These are phyloP conservation scores for Calonectria pteridis DNA, from an alignment of 2,329 filamentous ascomycete genomes.

Conservation along the genomic window DNA sequence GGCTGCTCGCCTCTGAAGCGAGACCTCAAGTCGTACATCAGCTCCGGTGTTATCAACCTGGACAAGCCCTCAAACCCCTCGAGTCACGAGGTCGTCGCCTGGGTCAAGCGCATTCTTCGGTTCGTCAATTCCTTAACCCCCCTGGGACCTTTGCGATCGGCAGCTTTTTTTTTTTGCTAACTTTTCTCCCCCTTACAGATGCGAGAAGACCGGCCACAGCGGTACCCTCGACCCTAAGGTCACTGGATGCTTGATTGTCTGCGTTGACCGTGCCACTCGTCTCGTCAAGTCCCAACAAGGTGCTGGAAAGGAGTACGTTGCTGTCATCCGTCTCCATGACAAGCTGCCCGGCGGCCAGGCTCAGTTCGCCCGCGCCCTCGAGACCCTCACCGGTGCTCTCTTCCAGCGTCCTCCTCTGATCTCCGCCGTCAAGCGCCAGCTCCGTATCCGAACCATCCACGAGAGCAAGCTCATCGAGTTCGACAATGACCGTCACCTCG, in stretches of 20 bases:
- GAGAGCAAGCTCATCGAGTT: constrained; percentile 98
- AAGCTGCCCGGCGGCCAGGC: constrained; percentile 93
- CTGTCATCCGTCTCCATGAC: constrained; percentile 94
- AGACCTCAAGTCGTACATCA: constrained; percentile 97
- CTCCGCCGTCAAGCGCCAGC: constrained; percentile 97
- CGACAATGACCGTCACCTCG: constrained; percentile 96
- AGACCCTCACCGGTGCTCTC: constrained; percentile 95
- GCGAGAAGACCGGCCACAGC: constrained; percentile 96
- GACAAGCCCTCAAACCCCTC: constrained; percentile 90
- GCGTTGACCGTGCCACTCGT: constrained; percentile 95
- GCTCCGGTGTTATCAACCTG: constrained; percentile 97
- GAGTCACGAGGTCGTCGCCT: constrained; percentile 98
- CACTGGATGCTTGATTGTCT: constrained; percentile 94
- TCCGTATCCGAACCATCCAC: constrained; percentile 97
- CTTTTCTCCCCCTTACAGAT: constrained; percentile 42
- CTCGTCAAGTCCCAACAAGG: constrained; percentile 99
- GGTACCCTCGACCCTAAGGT: constrained; percentile 99
- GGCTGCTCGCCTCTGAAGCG: constrained; percentile 92
- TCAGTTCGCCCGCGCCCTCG: constrained; percentile 92
- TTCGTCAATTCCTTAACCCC: constrained; percentile 55
- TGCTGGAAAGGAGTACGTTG: constrained; percentile 99
- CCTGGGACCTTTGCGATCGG: constrained; percentile 10
- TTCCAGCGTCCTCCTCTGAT: constrained; percentile 95
- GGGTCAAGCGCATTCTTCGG: constrained; percentile 98
- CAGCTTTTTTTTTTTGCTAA: constrained; percentile 25